Conservation (phyloP, 73 alveolate species). For the Stentor coeruleus region DNA sequence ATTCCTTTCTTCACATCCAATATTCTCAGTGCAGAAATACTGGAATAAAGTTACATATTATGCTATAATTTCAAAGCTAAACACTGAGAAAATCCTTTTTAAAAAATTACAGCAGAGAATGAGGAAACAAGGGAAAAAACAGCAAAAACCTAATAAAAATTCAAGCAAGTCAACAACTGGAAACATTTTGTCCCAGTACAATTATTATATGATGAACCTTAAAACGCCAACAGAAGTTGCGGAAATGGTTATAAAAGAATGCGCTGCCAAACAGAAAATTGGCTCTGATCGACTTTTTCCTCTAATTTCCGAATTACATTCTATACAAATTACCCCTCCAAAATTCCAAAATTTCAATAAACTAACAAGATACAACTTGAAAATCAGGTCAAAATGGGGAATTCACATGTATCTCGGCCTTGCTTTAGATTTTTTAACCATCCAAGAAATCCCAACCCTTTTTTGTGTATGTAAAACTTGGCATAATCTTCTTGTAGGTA, state of each 20-base stretch:
- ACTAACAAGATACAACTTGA: not conserved
- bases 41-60: not conserved
- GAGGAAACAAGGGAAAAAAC: not conserved
- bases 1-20: not conserved
- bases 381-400: not conserved
- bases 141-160: not conserved
- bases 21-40: not conserved
- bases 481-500: not conserved
- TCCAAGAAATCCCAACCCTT: not conserved
- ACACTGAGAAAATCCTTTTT: not conserved
- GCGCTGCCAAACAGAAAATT: not conserved
- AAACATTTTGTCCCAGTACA: not conserved
- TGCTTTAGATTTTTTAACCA: not conserved
- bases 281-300: not conserved
- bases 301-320: not conserved
- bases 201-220: not conserved
- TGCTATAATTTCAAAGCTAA: not conserved
- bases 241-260: not conserved
- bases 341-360: not conserved
- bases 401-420: not conserved
- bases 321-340: not conserved
- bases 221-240: not conserved
- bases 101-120: not conserved
- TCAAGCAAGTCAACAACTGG: not conserved
- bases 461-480: slow-evolving; percentile 2